Evolutionary conservation across 306 rosid species (phyloP).

Genomic region (Oxytropis ochrocephala): DNA sequence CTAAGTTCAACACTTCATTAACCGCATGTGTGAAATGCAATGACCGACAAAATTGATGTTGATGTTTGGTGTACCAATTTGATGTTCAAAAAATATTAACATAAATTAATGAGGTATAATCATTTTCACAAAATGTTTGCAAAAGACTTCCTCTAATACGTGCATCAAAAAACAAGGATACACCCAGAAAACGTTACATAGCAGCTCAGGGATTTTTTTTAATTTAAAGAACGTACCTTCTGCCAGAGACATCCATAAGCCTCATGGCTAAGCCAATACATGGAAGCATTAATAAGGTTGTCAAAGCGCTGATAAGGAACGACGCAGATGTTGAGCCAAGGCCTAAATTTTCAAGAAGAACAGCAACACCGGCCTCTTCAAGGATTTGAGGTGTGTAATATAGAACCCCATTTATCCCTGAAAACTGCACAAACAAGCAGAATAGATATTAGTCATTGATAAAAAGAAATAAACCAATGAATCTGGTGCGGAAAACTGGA

Average conservation of each 20-base stretch:
- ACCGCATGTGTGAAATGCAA: no score
- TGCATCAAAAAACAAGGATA: not conserved
- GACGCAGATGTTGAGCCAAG: constrained; percentile 58
- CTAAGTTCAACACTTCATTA: no score
- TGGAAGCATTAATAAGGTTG: constrained; percentile 83
- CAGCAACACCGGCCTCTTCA: constrained; percentile 73
- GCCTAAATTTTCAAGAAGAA: constrained; percentile 58
- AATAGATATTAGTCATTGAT: not conserved
- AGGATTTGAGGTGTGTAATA: constrained; percentile 92
- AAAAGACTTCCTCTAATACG: not conserved
- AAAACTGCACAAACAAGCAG: constrained; percentile 42
- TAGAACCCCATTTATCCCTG: constrained; percentile 82
- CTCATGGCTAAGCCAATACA: constrained; percentile 61
- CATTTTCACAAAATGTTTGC: not conserved
- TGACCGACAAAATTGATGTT: no score
- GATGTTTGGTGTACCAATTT: no score
- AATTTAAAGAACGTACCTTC: constrained; percentile 39
- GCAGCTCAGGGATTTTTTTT: not conserved
- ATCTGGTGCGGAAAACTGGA: not conserved
- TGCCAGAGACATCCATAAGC: constrained; percentile 71
- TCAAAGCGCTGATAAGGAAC: constrained; percentile 67
- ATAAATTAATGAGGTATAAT: not conserved
- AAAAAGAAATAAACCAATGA: not conserved
- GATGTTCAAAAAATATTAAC: no score
- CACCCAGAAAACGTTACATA: not conserved